Conservation (phyloP, 2,329 filamentous ascomycete species). For the Stylonectria norvegica region DNA sequence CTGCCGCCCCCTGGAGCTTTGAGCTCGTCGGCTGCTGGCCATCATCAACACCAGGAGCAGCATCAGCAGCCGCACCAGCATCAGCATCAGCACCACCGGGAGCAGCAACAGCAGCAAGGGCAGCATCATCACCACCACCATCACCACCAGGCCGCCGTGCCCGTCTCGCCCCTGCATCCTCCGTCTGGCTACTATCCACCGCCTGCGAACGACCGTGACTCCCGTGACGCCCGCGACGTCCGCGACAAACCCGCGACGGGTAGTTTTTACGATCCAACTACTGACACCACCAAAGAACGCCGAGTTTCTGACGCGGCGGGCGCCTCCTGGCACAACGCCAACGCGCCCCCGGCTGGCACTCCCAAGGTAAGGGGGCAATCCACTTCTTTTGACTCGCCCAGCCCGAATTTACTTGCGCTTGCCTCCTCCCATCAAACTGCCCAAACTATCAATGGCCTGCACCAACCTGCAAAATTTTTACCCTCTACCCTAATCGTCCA, state of each 20-base stretch:
- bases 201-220: conserved; percentile 21
- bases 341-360: conserved; percentile 40
- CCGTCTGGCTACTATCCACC: conserved; percentile 41
- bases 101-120: conserved; percentile 39
- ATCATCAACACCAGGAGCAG: conserved; percentile 16
- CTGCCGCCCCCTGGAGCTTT: conserved; percentile 30
- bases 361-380: conserved; percentile 45
- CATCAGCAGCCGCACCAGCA: conserved; percentile 26
- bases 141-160: conserved; percentile 26
- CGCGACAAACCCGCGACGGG: conserved; percentile 41
- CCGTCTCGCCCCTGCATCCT: conserved; percentile 43
- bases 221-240: conserved; percentile 29
- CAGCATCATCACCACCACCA: conserved; percentile 19
- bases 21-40: conserved; percentile 21
- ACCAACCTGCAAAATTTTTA: conserved; percentile 9
- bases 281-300: conserved; percentile 48
- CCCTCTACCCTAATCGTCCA: conserved; percentile 13
- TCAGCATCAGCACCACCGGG: conserved; percentile 25
- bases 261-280: conserved; percentile 54
- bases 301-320: conserved; percentile 40
- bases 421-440: background rate
- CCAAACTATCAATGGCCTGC: background rate
- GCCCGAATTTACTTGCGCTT: conserved; percentile 4
- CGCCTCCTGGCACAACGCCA: conserved; percentile 41
- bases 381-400: conserved; percentile 26